Conservation (phyloP, 2,329 filamentous ascomycete species). For the Tothia fuscella region DNA sequence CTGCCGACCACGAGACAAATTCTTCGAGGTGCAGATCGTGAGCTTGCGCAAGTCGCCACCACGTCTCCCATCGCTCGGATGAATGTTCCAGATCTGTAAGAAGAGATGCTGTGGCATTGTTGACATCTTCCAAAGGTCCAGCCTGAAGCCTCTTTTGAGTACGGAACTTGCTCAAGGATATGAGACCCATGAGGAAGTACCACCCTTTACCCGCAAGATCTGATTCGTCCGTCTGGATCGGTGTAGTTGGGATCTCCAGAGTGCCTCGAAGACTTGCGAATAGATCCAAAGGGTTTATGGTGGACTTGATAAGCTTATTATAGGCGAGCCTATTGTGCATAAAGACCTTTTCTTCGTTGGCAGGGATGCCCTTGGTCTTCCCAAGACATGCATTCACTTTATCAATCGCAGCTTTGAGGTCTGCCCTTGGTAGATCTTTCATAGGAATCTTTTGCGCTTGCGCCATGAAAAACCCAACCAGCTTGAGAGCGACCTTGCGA, state of each 20-base stretch:
- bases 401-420: slow-evolving; percentile 81
- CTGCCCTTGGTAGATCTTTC: slow-evolving; percentile 83
- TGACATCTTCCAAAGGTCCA: slow-evolving; percentile 70
- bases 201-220: slow-evolving; percentile 68
- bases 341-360: slow-evolving; percentile 58
- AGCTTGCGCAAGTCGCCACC: slow-evolving; percentile 78
- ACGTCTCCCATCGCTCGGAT: slow-evolving; percentile 74
- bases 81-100: slow-evolving; percentile 74
- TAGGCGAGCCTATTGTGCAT: slow-evolving; percentile 80
- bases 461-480: slow-evolving; percentile 72
- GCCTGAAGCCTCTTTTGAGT: slow-evolving; percentile 65
- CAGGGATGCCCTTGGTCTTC: slow-evolving; percentile 39
- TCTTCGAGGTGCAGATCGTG: slow-evolving; percentile 84
- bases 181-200: slow-evolving; percentile 85
- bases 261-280: slow-evolving; percentile 67
- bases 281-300: slow-evolving; percentile 69
- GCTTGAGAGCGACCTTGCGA: slow-evolving; percentile 63
- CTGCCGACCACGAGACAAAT: slow-evolving; percentile 74
- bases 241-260: slow-evolving; percentile 31
- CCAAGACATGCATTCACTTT: slow-evolving; percentile 84
- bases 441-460: slow-evolving; percentile 75
- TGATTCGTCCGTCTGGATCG: slow-evolving; percentile 52
- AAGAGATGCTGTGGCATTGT: slow-evolving; percentile 69
- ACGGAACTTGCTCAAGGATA: slow-evolving; percentile 77
- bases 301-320: slow-evolving; percentile 66